phyloP scores from a whole-genome alignment of 495 filamentous ascomycete species.

The Xylaria acuta region DNA sequence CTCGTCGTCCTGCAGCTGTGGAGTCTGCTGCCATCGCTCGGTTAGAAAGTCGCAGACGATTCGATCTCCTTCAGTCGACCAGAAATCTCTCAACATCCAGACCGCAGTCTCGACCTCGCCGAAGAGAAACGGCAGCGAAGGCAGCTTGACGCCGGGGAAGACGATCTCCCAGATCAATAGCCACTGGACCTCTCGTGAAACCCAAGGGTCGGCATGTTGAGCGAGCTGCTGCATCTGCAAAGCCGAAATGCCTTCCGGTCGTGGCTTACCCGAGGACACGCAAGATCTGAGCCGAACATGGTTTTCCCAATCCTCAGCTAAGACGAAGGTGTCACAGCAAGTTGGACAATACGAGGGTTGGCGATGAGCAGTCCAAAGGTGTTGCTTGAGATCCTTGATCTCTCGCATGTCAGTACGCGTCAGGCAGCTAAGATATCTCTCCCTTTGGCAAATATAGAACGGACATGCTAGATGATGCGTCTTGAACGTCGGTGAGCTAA shows the following conservation, averaged over 20 bases:
- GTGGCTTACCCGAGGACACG: background rate
- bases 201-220: conserved; percentile 5
- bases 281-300: conserved; percentile 29
- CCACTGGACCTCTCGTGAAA: conserved; percentile 28
- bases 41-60: conserved; percentile 28
- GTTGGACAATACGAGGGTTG: conserved; percentile 31
- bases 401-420: conserved; percentile 17
- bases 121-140: background rate
- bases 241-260: conserved; percentile 32
- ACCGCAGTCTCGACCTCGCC: conserved; percentile 23
- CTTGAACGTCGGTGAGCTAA: background rate
- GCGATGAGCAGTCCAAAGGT: conserved; percentile 30
- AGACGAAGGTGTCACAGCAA: conserved; percentile 26
- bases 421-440: conserved; percentile 26
- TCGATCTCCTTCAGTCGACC: conserved; percentile 28
- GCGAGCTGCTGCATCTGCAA: conserved; percentile 32
- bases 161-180: conserved; percentile 32
- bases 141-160: conserved; percentile 28
- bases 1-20: background rate
- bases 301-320: conserved; percentile 15
- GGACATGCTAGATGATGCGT: conserved; percentile 26
- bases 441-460: conserved; percentile 25
- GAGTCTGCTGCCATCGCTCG: background rate
- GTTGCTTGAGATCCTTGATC: conserved; percentile 31
- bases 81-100: conserved; percentile 30